Evolutionary conservation across 768 basidiomycete species (phyloP), one percentile per base, ranked within the genome.

Genomic region (Artomyces pyxidatus): DNA sequence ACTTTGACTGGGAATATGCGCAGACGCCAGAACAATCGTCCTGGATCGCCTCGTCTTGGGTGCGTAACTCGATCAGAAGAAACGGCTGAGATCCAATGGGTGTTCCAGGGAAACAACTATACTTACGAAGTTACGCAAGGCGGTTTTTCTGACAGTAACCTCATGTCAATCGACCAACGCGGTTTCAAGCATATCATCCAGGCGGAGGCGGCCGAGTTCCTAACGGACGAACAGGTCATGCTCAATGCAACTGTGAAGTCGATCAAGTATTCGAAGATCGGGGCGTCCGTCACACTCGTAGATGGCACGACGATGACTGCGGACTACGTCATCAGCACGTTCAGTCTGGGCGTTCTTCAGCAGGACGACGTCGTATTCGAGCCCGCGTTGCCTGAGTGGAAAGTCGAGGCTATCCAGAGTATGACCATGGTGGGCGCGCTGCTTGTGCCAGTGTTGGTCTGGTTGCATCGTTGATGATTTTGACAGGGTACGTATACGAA

Each of bases 401-500:
- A 84, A 59, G 50, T 68, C 21, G 82, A 83, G 49, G 82, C 81
- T 4, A 76, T 84, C 30, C 73, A 76, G 30, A 74, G 73, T 49
- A 76, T 83, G 63, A 68, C 68, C 12, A 83, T 85, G 82, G 80
- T 73, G 19, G 45, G 27, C 21, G n/a, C n/a, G 28, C 37, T 25
- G 44, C 6, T 19, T n/a, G n/a, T n/a, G n/a, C n/a, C n/a, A n/a
- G n/a, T n/a, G n/a, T n/a, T n/a, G n/a, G n/a, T n/a, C n/a, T n/a
- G n/a, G n/a, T n/a, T n/a, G n/a, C n/a, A n/a, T n/a, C n/a, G n/a
- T n/a, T n/a, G n/a, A n/a, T n/a, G n/a, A n/a, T n/a, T n/a, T n/a
- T n/a, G 6, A 11, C 42, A 74, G 72, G 71, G 68, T 6, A 80
- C 74, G 1, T 85, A 81, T 52, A 81, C 82, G 3, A 84, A 84